Evolutionary conservation across 176 grass and related monocot genomes (phyloP).

Genomic region (Oryza coarctata): DNA sequence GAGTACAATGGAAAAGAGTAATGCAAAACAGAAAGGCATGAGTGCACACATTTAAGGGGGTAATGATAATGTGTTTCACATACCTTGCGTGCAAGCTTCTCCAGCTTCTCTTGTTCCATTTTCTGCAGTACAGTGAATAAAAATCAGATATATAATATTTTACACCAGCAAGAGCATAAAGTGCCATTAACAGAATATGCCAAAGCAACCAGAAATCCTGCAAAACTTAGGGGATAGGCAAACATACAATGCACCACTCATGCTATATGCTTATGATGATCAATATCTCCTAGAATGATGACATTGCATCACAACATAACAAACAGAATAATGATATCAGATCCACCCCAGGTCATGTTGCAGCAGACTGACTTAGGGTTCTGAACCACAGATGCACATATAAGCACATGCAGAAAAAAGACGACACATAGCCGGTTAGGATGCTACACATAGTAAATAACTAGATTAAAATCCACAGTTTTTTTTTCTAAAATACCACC

Average conservation of each 20-base stretch:
- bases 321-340: neutral
- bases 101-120: constrained; percentile 76
- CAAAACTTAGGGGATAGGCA: neutral
- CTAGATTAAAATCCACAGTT: neutral
- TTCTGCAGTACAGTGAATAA: constrained; percentile 52
- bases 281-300: neutral
- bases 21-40: neutral
- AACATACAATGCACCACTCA: neutral
- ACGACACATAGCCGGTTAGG: neutral
- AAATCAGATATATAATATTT: neutral
- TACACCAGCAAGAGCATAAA: neutral
- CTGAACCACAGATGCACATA: too few relatives aligned
- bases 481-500: neutral
- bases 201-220: neutral
- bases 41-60: neutral
- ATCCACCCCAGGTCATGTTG: neutral
- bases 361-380: too few relatives aligned
- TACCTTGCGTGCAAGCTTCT: constrained; percentile 69
- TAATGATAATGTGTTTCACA: neutral
- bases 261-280: neutral
- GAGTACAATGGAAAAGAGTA: neutral
- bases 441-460: neutral
- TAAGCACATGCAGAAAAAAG: neutral
- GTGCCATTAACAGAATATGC: neutral
- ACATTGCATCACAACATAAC: neutral